Percentiles rank a stretch among this genome's conserved stretches.
Evolutionary conservation across 495 filamentous ascomycete species (phyloP).

Genomic region (Evernia prunastri): DNA sequence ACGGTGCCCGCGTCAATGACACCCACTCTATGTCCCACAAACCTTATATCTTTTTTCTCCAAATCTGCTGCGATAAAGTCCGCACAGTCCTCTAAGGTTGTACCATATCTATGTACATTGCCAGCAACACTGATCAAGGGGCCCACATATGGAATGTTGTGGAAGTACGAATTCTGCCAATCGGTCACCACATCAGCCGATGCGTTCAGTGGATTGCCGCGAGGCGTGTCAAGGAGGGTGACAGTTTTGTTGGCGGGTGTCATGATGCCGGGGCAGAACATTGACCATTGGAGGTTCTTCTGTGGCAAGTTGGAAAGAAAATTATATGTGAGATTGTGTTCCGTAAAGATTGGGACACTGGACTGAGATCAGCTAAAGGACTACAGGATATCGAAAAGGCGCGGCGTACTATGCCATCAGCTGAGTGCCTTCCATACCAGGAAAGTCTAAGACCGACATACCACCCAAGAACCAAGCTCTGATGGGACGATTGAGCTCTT

Average conservation of each 20-base stretch:
- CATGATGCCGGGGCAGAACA: constrained; percentile 30
- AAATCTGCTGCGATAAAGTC: constrained; percentile 37
- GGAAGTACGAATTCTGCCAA: constrained; percentile 16
- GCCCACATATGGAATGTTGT: constrained; percentile 26
- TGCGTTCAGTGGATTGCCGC: constrained; percentile 24
- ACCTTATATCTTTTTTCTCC: constrained; percentile 24
- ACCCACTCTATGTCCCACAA: constrained; percentile 31
- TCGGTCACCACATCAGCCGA: constrained; percentile 23
- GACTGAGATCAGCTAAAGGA: neutral
- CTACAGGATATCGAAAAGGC: neutral
- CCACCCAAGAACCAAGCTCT: constrained; percentile 33
- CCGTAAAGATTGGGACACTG: constrained; percentile 28
- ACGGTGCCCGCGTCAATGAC: constrained; percentile 19
- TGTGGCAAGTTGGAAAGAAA: constrained; percentile 25
- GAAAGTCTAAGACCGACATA: constrained; percentile 27
- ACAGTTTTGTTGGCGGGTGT: constrained; percentile 22
- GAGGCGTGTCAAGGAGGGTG: constrained; percentile 21
- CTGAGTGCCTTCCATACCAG: constrained; percentile 22
- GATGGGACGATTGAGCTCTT: constrained; percentile 26
- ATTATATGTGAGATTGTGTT: constrained; percentile 30
- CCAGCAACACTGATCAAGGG: constrained; percentile 20
- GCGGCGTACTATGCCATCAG: constrained; percentile 31
- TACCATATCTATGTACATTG: constrained; percentile 26
- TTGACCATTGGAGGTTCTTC: constrained; percentile 31
- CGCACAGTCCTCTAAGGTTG: constrained; percentile 32